Base-by-base conservation (phyloP, 306 rosid species). In the Canavalia ensiformis region DNA sequence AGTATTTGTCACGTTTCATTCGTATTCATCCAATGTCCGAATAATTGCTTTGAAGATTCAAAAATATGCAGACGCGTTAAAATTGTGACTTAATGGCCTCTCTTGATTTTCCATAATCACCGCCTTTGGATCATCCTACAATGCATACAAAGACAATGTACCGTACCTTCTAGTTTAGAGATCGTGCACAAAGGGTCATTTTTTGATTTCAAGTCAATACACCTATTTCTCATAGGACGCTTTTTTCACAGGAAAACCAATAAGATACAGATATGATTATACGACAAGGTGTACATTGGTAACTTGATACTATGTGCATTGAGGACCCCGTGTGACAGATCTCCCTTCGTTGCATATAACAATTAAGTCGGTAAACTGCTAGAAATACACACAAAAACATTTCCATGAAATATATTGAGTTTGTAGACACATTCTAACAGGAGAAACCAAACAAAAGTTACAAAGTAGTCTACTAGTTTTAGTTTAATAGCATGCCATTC, bases 401-500 rank as follows among this genome's bases (percentile, higher is more conserved):
- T 47, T 47, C 13, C 8, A 9, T 7, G 56, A 51, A 5, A 11
- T 51, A 5, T 51, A 51, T 13, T 5, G 4, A 51, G 56, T 6
- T 51, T 3, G 18, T 64, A 37, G 2, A 37, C 47, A 37, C 31
- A 28, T 41, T 67, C 52, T 44, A 13, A 3, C 39, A 8, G 25
- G 9, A 30, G 31, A 41, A 41, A 8, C 72, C 51, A 66, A 41
- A 28, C 39, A 44, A 8, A 42, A 30, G 11, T 12, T 13, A 42
- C 52, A 66, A 28, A 28, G 29, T 2, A 63, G 31, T 4, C 13
- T 41, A 66, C 18, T 25, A 2, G 34, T 66, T 7, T 3, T 0
- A 65, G 9, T 13, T 39, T 8, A 39, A 41, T 30, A 50, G 66
- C 46, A 69, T 72, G 9, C 68, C 33, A 68, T 67, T 72, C 35